Evolutionary conservation across 192 early-diverging fungal species (phyloP).

Genomic region (Chytriomyces confervae): DNA sequence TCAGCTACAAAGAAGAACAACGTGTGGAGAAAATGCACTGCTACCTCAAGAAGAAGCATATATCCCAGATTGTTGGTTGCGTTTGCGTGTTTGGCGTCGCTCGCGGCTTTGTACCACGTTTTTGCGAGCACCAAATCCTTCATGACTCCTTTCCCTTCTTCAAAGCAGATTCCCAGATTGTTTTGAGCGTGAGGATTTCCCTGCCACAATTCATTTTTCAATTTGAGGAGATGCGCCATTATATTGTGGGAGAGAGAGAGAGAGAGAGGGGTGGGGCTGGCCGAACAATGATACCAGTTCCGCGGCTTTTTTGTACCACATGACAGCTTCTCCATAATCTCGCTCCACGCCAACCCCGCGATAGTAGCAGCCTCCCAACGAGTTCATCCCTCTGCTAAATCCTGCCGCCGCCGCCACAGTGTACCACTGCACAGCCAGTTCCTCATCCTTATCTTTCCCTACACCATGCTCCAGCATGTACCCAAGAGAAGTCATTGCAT

Average conservation of each 20-base stretch:
- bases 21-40: neutral
- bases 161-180: slow-evolving; percentile 63
- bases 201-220: neutral
- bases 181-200: slow-evolving; percentile 55
- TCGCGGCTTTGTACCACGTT: slow-evolving; percentile 53
- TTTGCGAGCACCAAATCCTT: slow-evolving; percentile 55
- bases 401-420: slow-evolving; percentile 38
- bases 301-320: slow-evolving; percentile 51
- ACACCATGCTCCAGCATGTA: slow-evolving; percentile 50
- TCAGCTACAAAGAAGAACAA: neutral
- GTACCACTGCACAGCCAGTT: slow-evolving; percentile 51
- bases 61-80: slow-evolving; percentile 57
- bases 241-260: neutral
- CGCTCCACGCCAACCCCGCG: slow-evolving; percentile 51
- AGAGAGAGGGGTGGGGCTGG: too few species aligned
- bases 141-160: slow-evolving; percentile 60
- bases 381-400: slow-evolving; percentile 50
- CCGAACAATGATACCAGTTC: slow-evolving; percentile 37
- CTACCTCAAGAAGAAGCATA: slow-evolving; percentile 51
- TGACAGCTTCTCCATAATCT: slow-evolving; percentile 51
- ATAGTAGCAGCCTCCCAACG: slow-evolving; percentile 52
- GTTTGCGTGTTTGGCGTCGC: slow-evolving; percentile 49
- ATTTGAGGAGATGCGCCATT: neutral
- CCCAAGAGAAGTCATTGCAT: slow-evolving; percentile 49
- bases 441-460: slow-evolving; percentile 37